Base-by-base conservation (phyloP, 257 asterid species). In the Fraxinus anomala region DNA sequence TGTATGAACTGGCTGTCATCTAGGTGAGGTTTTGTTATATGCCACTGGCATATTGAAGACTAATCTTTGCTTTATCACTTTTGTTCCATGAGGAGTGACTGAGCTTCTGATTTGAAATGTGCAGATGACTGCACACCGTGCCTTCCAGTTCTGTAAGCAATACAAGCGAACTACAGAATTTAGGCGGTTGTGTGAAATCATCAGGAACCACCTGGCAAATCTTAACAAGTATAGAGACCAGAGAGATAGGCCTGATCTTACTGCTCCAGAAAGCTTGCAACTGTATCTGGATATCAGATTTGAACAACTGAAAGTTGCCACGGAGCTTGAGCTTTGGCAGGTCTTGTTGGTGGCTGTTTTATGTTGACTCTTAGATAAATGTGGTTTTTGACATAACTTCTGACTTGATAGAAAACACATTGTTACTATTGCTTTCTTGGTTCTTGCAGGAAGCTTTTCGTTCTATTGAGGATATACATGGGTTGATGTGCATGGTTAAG, bases 311-410 rank as follows among this genome's bases (percentile, higher is more conserved):
- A 92, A 87, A 91, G 97, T 90, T 76, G 97, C 97, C 39, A 90
- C 99, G 0, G 99, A 94, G 70, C 93, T 94, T 78, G 92, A 87
- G 65, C 97, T 94, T 68, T 94, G 99, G 99, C 99, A 94, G 99
- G 99, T 92, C 70, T 59, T 67, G 82, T 75, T 59, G 39, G 73
- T 77, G 30, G 37, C 67, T 66, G n/a, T 73, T 67, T 61, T 40
- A 10, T 63, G 28, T 14, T 79, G 21, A 56, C 30, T 28, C 34
- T 17, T 79, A 76, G 70, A 12, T 8, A 16, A 40, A 19, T 33
- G 28, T 61, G 70, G 66, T 33, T 51, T 34, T n/a, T 37, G 1
- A 30, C 47, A 31, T 23, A 66, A 23, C 56, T 24, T 42, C 23
- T 61, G 36, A 33, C 63, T 65, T 31, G 65, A 31, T 56, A 61